A percentile compares a stretch with the other conserved stretches of the same genome.
phyloP scores from a whole-genome alignment of 805 yeast species.

The Diddensiella santjacobensis region DNA sequence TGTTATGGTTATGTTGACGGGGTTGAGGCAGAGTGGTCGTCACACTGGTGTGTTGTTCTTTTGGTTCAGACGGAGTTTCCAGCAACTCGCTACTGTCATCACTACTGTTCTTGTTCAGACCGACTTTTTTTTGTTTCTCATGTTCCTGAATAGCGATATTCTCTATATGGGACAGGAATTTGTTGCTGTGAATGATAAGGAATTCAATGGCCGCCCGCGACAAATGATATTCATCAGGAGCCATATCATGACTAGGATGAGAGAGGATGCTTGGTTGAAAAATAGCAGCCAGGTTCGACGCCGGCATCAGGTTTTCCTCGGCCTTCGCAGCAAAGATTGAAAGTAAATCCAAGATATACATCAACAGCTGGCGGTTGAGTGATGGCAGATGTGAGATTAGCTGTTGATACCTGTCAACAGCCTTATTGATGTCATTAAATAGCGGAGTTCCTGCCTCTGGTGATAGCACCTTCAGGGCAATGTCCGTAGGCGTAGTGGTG shows the following conservation, averaged over 20 bases:
- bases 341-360: slow-evolving; percentile 80
- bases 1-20: neutral
- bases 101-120: neutral
- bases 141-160: slow-evolving; percentile 32
- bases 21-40: neutral
- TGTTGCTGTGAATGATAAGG: slow-evolving; percentile 78
- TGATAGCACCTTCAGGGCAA: neutral
- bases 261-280: slow-evolving; percentile 95
- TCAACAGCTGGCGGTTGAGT: slow-evolving; percentile 74
- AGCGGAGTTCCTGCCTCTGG: slow-evolving; percentile 11
- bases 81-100: neutral
- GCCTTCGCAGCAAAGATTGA: slow-evolving; percentile 81
- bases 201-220: slow-evolving; percentile 86
- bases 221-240: slow-evolving; percentile 85
- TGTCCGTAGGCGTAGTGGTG: neutral
- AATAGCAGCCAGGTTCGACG: slow-evolving; percentile 88
- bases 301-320: slow-evolving; percentile 81
- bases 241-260: slow-evolving; percentile 89
- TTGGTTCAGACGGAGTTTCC: neutral
- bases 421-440: slow-evolving; percentile 33
- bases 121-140: slow-evolving; percentile 15
- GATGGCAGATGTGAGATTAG: slow-evolving; percentile 69
- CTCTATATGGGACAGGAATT: slow-evolving; percentile 54
- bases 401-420: slow-evolving; percentile 65
- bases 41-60: neutral